Evolutionary conservation across 495 filamentous ascomycete species (phyloP), one percentile per base, ranked within the genome.

Genomic region (Penicillium subrubescens): DNA sequence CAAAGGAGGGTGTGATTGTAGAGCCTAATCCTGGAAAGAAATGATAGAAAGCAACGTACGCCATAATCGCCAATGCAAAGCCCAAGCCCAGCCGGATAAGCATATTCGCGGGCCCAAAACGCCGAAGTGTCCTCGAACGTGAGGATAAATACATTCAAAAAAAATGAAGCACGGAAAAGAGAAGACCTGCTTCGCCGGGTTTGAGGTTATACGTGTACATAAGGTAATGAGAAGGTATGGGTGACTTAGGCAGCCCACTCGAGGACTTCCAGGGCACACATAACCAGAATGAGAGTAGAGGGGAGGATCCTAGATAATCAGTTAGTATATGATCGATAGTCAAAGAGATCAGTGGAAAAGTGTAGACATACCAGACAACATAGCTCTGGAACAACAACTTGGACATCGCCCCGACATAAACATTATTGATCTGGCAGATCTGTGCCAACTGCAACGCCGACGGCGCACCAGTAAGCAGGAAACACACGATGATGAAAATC

Each of bases 371-470:
- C 91, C 92, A 97, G 63, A 96, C 88, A 23, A 99, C 95, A 69
- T 99, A 99, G 79, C 94, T 97, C 83, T 97, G 94, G 84, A 98
- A 96, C 21, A 98, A 78, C 51, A 99, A 81, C 73, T 88, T 93
- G 29, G 92, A 90, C 93, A 99, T 98, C 37, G 93, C 91, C 29
- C 88, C 86, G 78, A 97, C 92, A 74, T 92, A 99, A 14, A 98
- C 96, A 61, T 89, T 90, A 75, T 99, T 99, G 77, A 98, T 92
- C 82, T 98, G 96, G 79, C 95, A 99, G 63, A 99, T 99, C 79
- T 99, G 95, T 8, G 96, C 93, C 68, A 99, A 80, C 74, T 99
- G 95, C 66, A 99, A 83, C 34, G 95, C 95, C 64, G 92, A 97
- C 15, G 95, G 95, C 8, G 95, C 95, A 23, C 95, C 95, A 1